Conservation (phyloP, 441 rosid genomes). For the Sinapis alba region DNA sequence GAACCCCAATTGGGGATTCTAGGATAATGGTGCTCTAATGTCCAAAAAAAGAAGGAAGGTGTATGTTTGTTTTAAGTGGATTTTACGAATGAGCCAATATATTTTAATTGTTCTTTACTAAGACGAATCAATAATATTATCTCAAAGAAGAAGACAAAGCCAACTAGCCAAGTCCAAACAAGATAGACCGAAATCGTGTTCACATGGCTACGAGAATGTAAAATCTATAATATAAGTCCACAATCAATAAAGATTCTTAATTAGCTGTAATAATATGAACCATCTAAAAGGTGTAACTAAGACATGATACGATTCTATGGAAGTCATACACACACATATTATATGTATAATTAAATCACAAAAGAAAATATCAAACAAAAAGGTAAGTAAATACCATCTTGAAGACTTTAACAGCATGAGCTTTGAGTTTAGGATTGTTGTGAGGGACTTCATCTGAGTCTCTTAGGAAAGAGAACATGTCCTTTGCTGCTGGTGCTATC, state of each 20-base stretch:
- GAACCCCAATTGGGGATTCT: too few species aligned
- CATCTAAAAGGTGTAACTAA: neutral
- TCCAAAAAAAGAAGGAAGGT: neutral
- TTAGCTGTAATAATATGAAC: neutral
- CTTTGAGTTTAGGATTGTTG: constrained; percentile 66
- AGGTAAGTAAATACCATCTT: constrained; percentile 47
- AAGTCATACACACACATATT: neutral
- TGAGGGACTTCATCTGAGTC: constrained; percentile 56
- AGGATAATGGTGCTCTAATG: too few species aligned
- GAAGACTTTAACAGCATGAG: constrained; percentile 71
- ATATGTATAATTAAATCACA: neutral
- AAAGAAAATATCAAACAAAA: neutral
- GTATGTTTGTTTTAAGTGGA: neutral
- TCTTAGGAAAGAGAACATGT: constrained; percentile 61
- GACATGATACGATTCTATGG: neutral
- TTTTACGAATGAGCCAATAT: neutral
- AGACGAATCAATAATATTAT: neutral
- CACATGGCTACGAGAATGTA: constrained; percentile 17
- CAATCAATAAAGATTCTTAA: neutral
- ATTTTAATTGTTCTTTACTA: neutral
- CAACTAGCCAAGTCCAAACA: constrained; percentile 31
- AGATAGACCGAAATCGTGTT: constrained; percentile 2
- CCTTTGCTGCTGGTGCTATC: constrained; percentile 65
- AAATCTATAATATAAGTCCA: neutral
- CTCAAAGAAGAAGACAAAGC: constrained; percentile 23